Base-by-base conservation (phyloP, 1,284 basidiomycete genomes). In the Rhodofomes roseus region DNA sequence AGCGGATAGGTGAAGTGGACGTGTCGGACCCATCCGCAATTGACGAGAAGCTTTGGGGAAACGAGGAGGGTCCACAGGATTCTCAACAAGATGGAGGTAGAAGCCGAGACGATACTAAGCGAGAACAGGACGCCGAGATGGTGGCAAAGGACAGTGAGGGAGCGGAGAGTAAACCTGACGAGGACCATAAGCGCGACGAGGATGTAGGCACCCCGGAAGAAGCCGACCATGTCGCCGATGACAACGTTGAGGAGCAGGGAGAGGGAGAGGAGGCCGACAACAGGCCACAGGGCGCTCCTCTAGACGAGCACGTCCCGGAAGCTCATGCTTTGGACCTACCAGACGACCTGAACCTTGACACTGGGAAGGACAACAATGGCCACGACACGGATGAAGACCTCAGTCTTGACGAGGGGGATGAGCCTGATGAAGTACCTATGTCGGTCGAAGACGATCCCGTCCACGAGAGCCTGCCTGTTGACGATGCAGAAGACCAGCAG, bases 21-120 rank as follows among this genome's bases (percentile, higher is more conserved):
- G 85, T 87, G 1, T 79, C 86, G n/a, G 95, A 98, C 74, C 92
- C 93, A 8, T 82, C 86, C 27, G 89, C 90, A 0, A 86, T 98
- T 11, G 96, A 99, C 70, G 96, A 99, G 76, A 98, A 98, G 77
- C 81, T 99, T 66, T 98, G 97, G 96, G 94, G 90, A 37, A 92
- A 95, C 63, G 90, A 96, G 63, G 71, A 77, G 29, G 78, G 82
- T 53, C 70, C 74, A 16, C 73, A 81, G 54, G 82, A 85, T 16
- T 75, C 78, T 18, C 77, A 81, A 29, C 76, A 83, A 56, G 77
- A 76, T 54, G 77, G 83, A 37, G 82, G 84, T 57, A 80, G 83
- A 70, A 76, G 80, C 23, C 75, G 82, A 57, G 73, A 86, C 59
- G 81, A 88, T 65, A 79, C 83, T 2, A 72, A 80, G 20, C 74